Evolutionary conservation across 768 basidiomycete genomes (phyloP).

Genomic region (Podaxis mareebaensis): DNA sequence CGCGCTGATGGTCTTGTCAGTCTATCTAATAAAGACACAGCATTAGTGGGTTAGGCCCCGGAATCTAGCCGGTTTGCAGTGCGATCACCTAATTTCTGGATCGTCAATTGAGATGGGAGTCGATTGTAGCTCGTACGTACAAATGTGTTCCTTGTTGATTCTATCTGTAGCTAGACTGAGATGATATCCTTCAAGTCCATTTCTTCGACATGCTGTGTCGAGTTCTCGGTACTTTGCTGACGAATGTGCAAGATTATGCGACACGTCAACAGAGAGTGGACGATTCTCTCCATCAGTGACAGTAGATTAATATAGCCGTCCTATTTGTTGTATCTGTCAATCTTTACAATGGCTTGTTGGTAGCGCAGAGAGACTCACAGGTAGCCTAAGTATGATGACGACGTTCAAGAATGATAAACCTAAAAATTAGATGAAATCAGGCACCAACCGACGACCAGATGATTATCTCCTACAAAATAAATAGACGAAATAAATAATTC

Average conservation of each 20-base stretch:
- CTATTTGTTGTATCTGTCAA: neutral
- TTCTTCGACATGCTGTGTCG: neutral
- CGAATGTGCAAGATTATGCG: constrained; percentile 11
- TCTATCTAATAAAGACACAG: too few species aligned
- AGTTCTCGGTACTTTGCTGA: neutral
- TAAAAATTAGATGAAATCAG: constrained; percentile 1
- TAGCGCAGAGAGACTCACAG: constrained; percentile 3
- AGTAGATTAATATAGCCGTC: constrained; percentile 8
- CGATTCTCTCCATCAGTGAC: constrained; percentile 9
- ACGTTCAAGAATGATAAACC: constrained; percentile 13
- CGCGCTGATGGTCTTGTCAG: too few species aligned
- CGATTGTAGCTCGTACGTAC: neutral
- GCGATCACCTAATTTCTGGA: neutral
- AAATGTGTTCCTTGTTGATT: neutral
- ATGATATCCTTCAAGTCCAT: constrained; percentile 5
- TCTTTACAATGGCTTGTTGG: neutral
- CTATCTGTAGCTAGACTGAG: neutral
- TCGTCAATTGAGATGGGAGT: neutral
- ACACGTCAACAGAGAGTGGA: constrained; percentile 12
- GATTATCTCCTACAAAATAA: constrained; percentile 9
- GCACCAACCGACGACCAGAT: neutral
- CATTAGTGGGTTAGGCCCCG: neutral
- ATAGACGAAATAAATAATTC: constrained; percentile 18
- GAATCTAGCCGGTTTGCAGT: neutral
- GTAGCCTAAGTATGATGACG: constrained; percentile 9